Evolutionary conservation across 2,329 filamentous ascomycete species (phyloP), one percentile per base, ranked within the genome.

Genomic region (Epicoccum nigrum): DNA sequence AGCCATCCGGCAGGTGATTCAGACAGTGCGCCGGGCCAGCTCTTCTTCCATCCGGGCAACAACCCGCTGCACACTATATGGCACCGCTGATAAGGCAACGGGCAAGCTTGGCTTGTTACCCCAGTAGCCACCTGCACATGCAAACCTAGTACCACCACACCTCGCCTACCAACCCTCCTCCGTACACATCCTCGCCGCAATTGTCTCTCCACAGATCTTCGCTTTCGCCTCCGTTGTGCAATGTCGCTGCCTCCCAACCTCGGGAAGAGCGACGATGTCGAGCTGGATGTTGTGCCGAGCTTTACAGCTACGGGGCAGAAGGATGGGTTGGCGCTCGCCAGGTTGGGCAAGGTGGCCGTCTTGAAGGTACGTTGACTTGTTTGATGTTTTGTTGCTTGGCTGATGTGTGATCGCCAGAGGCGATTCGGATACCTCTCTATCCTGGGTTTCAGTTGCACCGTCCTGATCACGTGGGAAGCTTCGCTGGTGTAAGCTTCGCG

Each of bases 401-500:
- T 47, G 4, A 55, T 23, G 9, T 1, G 13, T 15, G n/a, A 4
- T 8, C 4, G 6, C 23, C 35, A 68, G 65, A 51, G 67, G 25
- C 60, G 57, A 13, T 69, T 69, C 45, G 56, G 62, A 2, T 68
- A 68, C 15, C 48, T 68, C 2, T 58, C 60, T 0, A 65, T 67
- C 23, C 27, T 68, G 2, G 65, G 65, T 4, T 64, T 67, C 43
- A 65, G 60, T 17, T 68, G 65, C 35, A 67, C 63, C 1, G 58
- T 68, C 13, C 42, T 69, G 49, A 57, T 65, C 7, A 68, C 67
- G 7, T 69, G 67, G 67, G 67, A 68, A 39, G 63, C 50, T 1
- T 60, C 58, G 25, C 33, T 69, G 13, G 50, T 62, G 64, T 67
- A 39, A 21, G 65, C 11, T 9, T 9, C 23, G 6, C 23, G 23